Evolutionary conservation across 2,329 filamentous ascomycete species (phyloP).

Genomic region (Penicillium palitans): DNA sequence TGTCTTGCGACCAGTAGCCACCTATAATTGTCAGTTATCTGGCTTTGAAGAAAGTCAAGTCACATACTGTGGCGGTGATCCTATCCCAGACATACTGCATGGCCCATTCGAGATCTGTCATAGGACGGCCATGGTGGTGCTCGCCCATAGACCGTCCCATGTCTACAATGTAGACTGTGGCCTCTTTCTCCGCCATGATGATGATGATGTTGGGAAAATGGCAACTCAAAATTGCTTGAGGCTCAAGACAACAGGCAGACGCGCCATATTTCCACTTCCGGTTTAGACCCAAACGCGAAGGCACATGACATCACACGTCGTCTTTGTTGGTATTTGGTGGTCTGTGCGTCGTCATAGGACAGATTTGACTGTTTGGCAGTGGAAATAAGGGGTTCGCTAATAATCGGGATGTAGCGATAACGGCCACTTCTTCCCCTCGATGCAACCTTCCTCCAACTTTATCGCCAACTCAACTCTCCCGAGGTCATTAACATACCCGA

Average conservation of each 20-base stretch:
- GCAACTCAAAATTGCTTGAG: slow-evolving; percentile 9
- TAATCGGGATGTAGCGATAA: background rate
- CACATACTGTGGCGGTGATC: slow-evolving; percentile 69
- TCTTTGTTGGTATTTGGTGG: slow-evolving; percentile 11
- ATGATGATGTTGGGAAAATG: slow-evolving; percentile 5
- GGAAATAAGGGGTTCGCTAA: slow-evolving; percentile 6
- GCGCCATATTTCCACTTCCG: slow-evolving; percentile 43
- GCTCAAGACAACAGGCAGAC: slow-evolving; percentile 37
- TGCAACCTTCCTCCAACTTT: background rate
- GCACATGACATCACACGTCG: slow-evolving; percentile 42
- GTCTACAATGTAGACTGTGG: slow-evolving; percentile 88
- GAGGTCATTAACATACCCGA: slow-evolving; percentile 17
- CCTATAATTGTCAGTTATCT: slow-evolving; percentile 35
- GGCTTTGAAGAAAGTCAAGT: background rate
- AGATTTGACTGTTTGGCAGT: background rate
- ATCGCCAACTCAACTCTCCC: background rate
- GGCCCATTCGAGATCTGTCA: slow-evolving; percentile 83
- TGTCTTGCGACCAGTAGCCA: slow-evolving; percentile 70
- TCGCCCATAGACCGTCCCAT: slow-evolving; percentile 81
- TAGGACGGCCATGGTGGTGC: slow-evolving; percentile 66
- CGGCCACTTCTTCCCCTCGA: slow-evolving; percentile 1
- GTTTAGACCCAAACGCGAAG: slow-evolving; percentile 34
- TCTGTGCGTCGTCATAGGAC: slow-evolving; percentile 4
- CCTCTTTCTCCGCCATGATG: slow-evolving; percentile 88
- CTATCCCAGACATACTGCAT: slow-evolving; percentile 96